phyloP scores from a whole-genome alignment of 192 early-diverging fungal genomes.

The Backusella luteola region DNA sequence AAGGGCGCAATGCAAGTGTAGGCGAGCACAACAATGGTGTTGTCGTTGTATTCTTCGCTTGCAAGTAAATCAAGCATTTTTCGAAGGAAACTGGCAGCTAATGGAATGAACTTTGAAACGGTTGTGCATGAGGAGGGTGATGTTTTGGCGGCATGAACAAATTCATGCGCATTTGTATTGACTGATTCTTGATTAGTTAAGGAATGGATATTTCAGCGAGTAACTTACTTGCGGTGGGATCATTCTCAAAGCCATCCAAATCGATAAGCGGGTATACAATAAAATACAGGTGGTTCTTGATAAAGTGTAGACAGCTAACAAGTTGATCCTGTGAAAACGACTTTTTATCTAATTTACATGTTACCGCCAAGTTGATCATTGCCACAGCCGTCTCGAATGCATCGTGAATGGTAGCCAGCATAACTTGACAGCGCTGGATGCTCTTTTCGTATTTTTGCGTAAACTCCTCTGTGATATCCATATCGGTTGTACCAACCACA shows the following conservation, averaged over 20 bases:
- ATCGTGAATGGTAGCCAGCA: not conserved
- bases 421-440: not conserved
- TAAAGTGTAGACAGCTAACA: slow-evolving; percentile 17
- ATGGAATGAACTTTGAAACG: slow-evolving; percentile 14
- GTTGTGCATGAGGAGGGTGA: not conserved
- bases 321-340: slow-evolving; percentile 19
- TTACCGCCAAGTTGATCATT: slow-evolving; percentile 12
- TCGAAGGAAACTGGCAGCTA: slow-evolving; percentile 18
- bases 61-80: slow-evolving; percentile 7
- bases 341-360: slow-evolving; percentile 22
- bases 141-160: not conserved
- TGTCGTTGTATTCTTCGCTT: slow-evolving; percentile 44
- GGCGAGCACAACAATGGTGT: slow-evolving; percentile 43
- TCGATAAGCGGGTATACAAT: slow-evolving; percentile 30
- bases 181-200: not conserved
- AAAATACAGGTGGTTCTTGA: slow-evolving; percentile 23
- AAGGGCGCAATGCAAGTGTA: slow-evolving; percentile 49
- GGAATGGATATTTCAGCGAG: not conserved
- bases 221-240: not conserved
- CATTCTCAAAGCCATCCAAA: not conserved
- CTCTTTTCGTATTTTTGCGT: not conserved
- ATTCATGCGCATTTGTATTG: not conserved
- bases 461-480: slow-evolving; percentile 10
- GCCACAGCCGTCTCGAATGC: slow-evolving; percentile 3
- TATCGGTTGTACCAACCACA: not conserved